phyloP scores from a whole-genome alignment of 176 grass and related monocot genomes.

The Oryza glaberrima region DNA sequence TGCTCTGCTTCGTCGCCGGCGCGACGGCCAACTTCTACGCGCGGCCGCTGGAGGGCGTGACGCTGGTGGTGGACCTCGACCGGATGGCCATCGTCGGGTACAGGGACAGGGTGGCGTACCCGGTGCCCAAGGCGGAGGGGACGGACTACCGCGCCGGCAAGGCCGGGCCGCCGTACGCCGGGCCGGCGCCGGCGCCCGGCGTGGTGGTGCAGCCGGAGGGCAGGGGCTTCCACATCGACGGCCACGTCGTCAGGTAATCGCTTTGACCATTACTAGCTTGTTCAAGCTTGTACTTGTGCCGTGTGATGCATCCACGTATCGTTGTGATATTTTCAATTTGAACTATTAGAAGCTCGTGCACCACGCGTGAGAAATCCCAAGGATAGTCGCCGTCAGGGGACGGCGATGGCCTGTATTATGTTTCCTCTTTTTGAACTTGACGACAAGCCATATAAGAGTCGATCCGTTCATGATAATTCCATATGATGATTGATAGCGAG shows the following conservation, averaged over 20 bases:
- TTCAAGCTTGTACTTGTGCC: background rate
- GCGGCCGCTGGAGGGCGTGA: slow-evolving; percentile 69
- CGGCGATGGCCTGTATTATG: too few species aligned
- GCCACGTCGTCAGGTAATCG: slow-evolving; percentile 57
- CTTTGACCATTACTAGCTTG: background rate
- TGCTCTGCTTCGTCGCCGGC: slow-evolving; percentile 55
- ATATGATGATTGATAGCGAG: too few species aligned
- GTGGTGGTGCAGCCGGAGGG: slow-evolving; percentile 49
- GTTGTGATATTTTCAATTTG: background rate
- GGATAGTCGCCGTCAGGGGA: background rate
- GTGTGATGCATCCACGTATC: background rate
- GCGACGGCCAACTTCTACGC: slow-evolving; percentile 63
- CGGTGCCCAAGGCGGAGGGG: slow-evolving; percentile 61
- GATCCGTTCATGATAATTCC: too few species aligned
- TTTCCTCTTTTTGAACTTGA: too few species aligned
- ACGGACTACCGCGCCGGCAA: slow-evolving; percentile 61
- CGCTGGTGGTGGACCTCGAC: slow-evolving; percentile 74
- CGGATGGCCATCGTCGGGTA: slow-evolving; percentile 67
- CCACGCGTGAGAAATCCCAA: background rate
- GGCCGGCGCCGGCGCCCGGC: slow-evolving; percentile 31
- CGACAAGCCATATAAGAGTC: too few species aligned
- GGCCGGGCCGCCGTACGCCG: slow-evolving; percentile 37
- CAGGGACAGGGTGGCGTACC: slow-evolving; percentile 43
- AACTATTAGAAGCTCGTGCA: background rate
- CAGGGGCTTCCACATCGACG: slow-evolving; percentile 52